These are phyloP conservation scores for Lentinus brumalis DNA, from an alignment of 768 basidiomycete genomes.

Conservation along the genomic window DNA sequence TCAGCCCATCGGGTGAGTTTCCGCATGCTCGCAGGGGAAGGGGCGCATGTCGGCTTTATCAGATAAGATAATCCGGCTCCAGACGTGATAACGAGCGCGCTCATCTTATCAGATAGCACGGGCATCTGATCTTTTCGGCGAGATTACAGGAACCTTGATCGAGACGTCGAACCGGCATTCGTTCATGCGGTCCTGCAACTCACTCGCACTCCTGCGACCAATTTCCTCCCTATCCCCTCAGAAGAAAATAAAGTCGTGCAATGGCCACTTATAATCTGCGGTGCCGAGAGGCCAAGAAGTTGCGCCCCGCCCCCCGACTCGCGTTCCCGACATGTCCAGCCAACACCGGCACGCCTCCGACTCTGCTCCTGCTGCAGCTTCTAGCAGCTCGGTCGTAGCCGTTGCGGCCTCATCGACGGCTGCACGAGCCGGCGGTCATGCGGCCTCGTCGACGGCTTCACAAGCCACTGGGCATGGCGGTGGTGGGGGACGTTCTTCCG, in stretches of 20 bases:
- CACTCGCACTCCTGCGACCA: background rate
- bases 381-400: too few species aligned
- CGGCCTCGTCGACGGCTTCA: background rate
- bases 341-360: background rate
- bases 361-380: too few species aligned
- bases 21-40: background rate
- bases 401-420: too few species aligned
- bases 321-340: background rate
- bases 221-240: background rate
- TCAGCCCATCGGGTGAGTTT: background rate
- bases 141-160: background rate
- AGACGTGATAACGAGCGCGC: background rate
- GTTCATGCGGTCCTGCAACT: background rate
- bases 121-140: background rate
- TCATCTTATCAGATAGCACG: conserved; percentile 16
- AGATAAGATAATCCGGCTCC: conserved; percentile 3
- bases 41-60: background rate
- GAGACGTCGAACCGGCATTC: background rate
- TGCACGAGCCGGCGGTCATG: background rate
- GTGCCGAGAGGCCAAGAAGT: background rate
- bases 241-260: background rate
- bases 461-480: background rate
- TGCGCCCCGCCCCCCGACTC: background rate
- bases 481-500: background rate
- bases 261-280: background rate